Evolutionary conservation across 2,329 filamentous ascomycete genomes (phyloP).

Genomic region (Aspergillus versicolor): DNA sequence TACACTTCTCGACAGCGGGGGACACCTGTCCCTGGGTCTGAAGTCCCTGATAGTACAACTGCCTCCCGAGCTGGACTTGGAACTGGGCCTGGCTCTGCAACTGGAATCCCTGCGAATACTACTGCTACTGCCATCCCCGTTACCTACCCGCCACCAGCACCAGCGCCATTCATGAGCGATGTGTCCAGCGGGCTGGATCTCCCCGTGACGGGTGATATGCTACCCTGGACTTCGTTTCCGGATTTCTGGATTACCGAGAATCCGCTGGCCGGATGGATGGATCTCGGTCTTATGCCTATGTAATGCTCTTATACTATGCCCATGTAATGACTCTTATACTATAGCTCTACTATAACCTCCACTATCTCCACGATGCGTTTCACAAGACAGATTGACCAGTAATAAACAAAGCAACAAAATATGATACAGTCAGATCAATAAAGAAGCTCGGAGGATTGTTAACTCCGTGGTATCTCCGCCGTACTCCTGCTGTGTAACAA

Average conservation of each 20-base stretch:
- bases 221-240: neutral
- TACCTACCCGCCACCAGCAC: neutral
- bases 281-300: neutral
- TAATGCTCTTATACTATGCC: neutral
- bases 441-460: no score
- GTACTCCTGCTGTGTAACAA: no score
- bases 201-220: neutral
- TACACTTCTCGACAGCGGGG: neutral
- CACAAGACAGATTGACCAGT: no score
- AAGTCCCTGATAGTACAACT: neutral
- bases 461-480: no score
- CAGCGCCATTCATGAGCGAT: neutral
- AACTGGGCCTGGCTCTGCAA: neutral
- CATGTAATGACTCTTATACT: no score
- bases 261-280: neutral
- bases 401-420: no score
- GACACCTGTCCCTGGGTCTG: neutral
- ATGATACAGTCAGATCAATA: no score
- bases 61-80: neutral
- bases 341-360: no score
- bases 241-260: neutral
- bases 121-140: neutral
- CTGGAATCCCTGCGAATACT: neutral
- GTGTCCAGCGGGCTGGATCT: neutral
- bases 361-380: no score